Evolutionary conservation across 805 yeast species (phyloP).

Genomic region (Schwanniomyces vanrijiae): DNA sequence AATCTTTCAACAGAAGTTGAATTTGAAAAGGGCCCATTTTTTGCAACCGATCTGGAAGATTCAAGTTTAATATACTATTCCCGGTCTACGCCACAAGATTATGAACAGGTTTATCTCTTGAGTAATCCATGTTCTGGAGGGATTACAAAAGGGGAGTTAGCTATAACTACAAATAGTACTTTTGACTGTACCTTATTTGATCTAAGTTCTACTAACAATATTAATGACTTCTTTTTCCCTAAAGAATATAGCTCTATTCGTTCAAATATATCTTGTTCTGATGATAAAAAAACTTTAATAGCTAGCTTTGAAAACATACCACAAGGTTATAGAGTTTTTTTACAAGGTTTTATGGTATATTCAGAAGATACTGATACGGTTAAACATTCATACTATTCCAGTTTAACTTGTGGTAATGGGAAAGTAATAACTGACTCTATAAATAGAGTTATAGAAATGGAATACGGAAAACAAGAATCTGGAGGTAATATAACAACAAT

Average conservation of each 20-base stretch:
- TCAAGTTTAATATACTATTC: conserved; percentile 10
- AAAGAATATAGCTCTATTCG: conserved; percentile 4
- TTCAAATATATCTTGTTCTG: conserved; percentile 1
- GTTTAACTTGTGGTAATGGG: conserved; percentile 11
- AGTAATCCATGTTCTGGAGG: conserved; percentile 14
- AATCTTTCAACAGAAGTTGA: conserved; percentile 9
- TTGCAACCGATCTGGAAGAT: conserved; percentile 3
- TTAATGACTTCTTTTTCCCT: conserved; percentile 17
- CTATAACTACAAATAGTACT: conserved; percentile 8
- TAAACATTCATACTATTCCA: conserved; percentile 8
- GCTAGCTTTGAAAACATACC: conserved; percentile 8
- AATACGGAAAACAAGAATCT: conserved; percentile 5
- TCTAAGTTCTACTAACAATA: conserved; percentile 6
- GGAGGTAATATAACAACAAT: conserved; percentile 1
- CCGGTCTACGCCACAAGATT: conserved; percentile 13
- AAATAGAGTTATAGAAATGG: conserved; percentile 5
- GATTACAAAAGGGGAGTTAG: conserved; percentile 9
- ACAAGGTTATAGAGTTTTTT: conserved; percentile 11
- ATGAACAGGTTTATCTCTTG: conserved; percentile 13
- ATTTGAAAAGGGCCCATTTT: conserved; percentile 13
- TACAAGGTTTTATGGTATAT: conserved; percentile 12
- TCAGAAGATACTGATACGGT: conserved; percentile 4
- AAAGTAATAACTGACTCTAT: conserved; percentile 1
- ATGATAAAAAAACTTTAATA: conserved; percentile 2
- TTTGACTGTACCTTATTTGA: conserved; percentile 13